Evolutionary conservation across 495 filamentous ascomycete species (phyloP), one percentile per base, ranked within the genome.

Genomic region (Penicillium coprophilum): DNA sequence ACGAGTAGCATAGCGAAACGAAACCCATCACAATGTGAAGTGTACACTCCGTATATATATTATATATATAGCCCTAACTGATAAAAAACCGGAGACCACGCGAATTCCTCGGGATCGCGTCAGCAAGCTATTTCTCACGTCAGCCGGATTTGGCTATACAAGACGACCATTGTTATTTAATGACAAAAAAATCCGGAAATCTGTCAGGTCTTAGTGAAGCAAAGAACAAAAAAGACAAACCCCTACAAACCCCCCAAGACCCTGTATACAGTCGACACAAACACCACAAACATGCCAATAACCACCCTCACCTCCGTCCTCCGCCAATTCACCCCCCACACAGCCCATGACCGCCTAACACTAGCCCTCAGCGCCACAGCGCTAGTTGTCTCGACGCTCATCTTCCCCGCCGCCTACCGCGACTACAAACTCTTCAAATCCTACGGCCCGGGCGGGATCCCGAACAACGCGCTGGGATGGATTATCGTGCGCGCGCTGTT

Each of bases 391-490:
- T 60, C 57, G 19, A 45, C 65, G 3, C 17, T 71, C 27, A 27
- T 67, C 2, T 21, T 73, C 40, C 71, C 71, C 4, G 56, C 57
- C 39, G 56, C 59, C 12, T 71, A 72, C 40, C 65, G 65, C 58
- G 69, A 73, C 52, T 76, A 74, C 59, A 43, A 50, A 17, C 58
- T 53, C 30, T 76, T 67, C 50, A 45, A 62, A 2, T 66, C 65
- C 45, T 73, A 73, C 49, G 73, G 73, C 5, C 67, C 66, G 0
- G 70, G 70, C 13, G 71, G 71, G 0, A 20, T 61, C 0, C 73
- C 71, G 7, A 59, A 71, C 46, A 76, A 76, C 45, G 31, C 65
- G 3, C 19, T 73, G 31, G 71, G 73, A 17, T 76, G 73, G 73
- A 24, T 72, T 11, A 27, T 50, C 9, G 69, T 64, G 27, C 65